A percentile compares a stretch with the other conserved stretches of the same genome.
phyloP scores from a whole-genome alignment of 2,329 filamentous ascomycete species.

The Xylaria sp. region DNA sequence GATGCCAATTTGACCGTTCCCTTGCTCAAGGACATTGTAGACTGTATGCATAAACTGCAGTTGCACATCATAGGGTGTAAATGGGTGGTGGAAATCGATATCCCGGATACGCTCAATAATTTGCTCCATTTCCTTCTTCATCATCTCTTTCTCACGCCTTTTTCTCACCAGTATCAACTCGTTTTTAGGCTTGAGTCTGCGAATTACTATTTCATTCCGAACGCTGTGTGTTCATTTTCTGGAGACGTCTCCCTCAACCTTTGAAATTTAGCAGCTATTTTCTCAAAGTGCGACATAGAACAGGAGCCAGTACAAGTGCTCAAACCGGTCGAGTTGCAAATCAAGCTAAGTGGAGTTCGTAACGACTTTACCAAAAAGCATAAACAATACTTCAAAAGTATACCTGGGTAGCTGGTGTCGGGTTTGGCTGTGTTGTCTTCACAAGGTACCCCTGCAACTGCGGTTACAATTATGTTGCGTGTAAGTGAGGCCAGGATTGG shows the following conservation, averaged over 20 bases:
- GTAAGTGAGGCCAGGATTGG: background rate
- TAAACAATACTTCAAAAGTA: background rate
- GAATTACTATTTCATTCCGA: background rate
- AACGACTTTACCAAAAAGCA: background rate
- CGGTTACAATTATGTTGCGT: background rate
- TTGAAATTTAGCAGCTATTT: background rate
- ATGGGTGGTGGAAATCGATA: conserved; percentile 85
- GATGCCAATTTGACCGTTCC: conserved; percentile 82
- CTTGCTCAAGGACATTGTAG: conserved; percentile 78
- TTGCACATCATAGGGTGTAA: conserved; percentile 87
- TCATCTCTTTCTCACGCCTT: background rate
- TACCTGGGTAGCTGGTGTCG: background rate
- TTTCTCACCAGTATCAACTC: background rate
- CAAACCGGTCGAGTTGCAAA: background rate
- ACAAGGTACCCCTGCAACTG: background rate
- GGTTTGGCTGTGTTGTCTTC: background rate
- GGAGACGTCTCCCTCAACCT: background rate
- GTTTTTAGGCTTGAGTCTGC: background rate
- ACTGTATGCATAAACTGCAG: conserved; percentile 86
- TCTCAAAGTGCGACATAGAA: background rate
- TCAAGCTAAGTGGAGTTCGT: background rate
- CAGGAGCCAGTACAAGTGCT: background rate
- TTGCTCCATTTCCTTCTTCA: conserved; percentile 44
- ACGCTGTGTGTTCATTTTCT: background rate
- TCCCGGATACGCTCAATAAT: conserved; percentile 45